These are phyloP conservation scores for Podila verticillata DNA, from an alignment of 192 early-diverging fungal genomes.

Conservation along the genomic window DNA sequence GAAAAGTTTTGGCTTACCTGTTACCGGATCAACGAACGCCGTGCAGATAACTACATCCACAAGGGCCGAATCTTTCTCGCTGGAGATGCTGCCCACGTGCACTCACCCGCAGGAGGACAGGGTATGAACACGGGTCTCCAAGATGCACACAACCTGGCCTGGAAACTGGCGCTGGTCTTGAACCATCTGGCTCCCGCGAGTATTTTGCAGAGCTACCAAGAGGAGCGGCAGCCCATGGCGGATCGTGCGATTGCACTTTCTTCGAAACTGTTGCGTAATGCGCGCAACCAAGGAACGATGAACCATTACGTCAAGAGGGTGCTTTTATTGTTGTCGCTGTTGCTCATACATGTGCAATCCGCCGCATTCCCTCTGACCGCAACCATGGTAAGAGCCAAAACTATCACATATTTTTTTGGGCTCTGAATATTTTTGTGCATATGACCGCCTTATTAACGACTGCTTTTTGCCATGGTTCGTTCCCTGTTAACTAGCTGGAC, in stretches of 20 bases:
- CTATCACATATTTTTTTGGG: too few species aligned
- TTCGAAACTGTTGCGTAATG: too few species aligned
- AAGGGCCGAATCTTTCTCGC: conserved; percentile 55
- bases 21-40: conserved; percentile 34
- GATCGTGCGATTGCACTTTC: conserved; percentile 11
- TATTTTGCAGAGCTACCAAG: conserved; percentile 27
- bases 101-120: conserved; percentile 52
- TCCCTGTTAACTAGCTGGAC: background rate
- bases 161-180: conserved; percentile 57
- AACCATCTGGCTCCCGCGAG: conserved; percentile 1
- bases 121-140: conserved; percentile 55
- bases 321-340: too few species aligned
- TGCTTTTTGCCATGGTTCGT: background rate
- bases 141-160: conserved; percentile 55
- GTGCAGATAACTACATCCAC: conserved; percentile 15
- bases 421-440: background rate
- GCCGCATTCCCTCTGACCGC: too few species aligned
- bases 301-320: too few species aligned
- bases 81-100: conserved; percentile 59
- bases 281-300: too few species aligned
- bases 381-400: too few species aligned
- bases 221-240: conserved; percentile 33
- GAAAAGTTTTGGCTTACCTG: conserved; percentile 23
- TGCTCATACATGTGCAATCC: too few species aligned
- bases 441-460: background rate